Conservation (phyloP, 2,329 filamentous ascomycete genomes). For the Rhexocercosporidium sp. region DNA sequence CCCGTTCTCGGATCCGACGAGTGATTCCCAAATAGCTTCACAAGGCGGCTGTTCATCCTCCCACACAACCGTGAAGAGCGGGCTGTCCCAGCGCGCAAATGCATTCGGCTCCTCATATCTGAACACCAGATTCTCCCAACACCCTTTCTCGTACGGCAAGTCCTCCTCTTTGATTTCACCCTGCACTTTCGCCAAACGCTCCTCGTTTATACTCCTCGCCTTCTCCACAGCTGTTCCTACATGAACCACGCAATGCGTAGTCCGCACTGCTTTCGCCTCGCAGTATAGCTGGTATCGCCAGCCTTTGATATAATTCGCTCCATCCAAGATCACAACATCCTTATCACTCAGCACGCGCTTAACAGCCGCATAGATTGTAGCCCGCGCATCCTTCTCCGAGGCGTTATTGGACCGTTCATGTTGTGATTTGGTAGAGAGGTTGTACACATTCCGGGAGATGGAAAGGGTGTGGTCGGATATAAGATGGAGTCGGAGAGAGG, state of each 20-base stretch:
- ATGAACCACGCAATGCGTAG: constrained; percentile 76
- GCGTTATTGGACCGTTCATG: constrained; percentile 73
- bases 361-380: constrained; percentile 76
- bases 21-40: constrained; percentile 74
- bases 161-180: constrained; percentile 39
- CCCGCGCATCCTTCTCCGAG: constrained; percentile 81
- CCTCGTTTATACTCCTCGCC: constrained; percentile 64
- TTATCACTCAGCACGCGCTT: constrained; percentile 75
- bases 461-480: constrained; percentile 75
- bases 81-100: constrained; percentile 85
- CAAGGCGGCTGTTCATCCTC: constrained; percentile 74
- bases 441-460: constrained; percentile 74
- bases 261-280: constrained; percentile 80
- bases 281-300: constrained; percentile 87
- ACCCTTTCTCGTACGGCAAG: constrained; percentile 36
- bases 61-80: constrained; percentile 79
- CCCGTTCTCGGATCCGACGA: constrained; percentile 62
- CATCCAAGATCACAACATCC: constrained; percentile 80
- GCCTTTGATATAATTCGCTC: constrained; percentile 87
- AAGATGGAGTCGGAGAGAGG: constrained; percentile 68
- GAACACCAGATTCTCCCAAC: constrained; percentile 54
- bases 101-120: constrained; percentile 86
- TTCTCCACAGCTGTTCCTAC: constrained; percentile 61
- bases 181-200: constrained; percentile 48
- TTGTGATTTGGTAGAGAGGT: constrained; percentile 60